Evolutionary conservation across 2,329 filamentous ascomycete genomes (phyloP).

Genomic region (Chrysoporthe austroafricana): DNA sequence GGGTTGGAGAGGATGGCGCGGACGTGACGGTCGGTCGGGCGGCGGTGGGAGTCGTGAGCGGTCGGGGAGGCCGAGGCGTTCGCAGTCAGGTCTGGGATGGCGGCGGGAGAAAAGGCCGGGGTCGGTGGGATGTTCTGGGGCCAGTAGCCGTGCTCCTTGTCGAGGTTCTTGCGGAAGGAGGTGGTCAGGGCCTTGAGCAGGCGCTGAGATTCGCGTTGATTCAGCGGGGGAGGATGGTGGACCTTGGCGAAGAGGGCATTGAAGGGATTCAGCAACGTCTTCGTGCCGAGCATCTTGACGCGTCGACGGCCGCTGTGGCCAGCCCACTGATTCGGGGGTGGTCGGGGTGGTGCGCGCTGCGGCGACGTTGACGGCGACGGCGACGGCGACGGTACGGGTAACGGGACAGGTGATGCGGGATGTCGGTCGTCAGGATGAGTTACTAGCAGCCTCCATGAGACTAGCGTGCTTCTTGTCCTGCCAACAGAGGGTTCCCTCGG

Average conservation of each 20-base stretch:
- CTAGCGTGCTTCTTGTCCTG: background rate
- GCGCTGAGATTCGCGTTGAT: constrained; percentile 54
- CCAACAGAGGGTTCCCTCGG: background rate
- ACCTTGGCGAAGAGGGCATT: constrained; percentile 48
- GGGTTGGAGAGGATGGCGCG: constrained; percentile 61
- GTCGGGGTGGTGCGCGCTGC: background rate
- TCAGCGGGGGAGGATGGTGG: constrained; percentile 58
- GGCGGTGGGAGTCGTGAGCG: constrained; percentile 33
- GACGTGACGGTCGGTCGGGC: constrained; percentile 55
- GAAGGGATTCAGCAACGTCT: constrained; percentile 41
- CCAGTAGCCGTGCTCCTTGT: constrained; percentile 57
- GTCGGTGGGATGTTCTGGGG: constrained; percentile 35
- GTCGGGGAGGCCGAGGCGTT: constrained; percentile 20
- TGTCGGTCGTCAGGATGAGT: background rate
- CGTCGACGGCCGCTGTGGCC: background rate
- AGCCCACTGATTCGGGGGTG: background rate
- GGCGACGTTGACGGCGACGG: background rate
- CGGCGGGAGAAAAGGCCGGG: constrained; percentile 1
- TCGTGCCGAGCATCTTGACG: constrained; percentile 41
- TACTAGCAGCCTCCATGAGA: background rate
- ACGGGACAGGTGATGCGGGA: background rate
- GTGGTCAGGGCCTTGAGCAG: constrained; percentile 60
- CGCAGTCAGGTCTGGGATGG: constrained; percentile 28
- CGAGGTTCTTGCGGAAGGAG: constrained; percentile 62
- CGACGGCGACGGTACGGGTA: background rate